These are phyloP conservation scores for Parsonsia alboflavescens DNA, from an alignment of 257 asterid species.

Conservation along the genomic window DNA sequence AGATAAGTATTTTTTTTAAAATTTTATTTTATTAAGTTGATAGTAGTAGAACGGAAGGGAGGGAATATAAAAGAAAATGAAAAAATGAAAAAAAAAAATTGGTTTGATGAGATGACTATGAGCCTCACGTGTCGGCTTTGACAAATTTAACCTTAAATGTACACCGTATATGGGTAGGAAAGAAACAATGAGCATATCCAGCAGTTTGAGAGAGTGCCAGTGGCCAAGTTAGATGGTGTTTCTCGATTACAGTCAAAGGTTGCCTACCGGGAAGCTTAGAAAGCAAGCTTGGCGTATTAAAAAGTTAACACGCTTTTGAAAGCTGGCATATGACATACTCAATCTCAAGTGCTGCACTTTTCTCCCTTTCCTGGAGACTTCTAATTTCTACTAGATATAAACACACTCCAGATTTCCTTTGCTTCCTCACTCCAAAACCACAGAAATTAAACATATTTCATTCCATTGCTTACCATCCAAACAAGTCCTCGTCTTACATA, in stretches of 20 bases:
- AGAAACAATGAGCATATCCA: too few relatives aligned
- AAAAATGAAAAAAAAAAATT: neutral
- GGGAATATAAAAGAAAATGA: neutral
- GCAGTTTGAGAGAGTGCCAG: neutral
- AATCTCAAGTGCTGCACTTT: neutral
- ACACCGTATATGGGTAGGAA: neutral
- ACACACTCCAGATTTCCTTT: neutral
- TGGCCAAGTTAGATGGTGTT: neutral
- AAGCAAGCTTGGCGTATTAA: neutral
- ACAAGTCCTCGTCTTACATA: neutral
- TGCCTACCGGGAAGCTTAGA: neutral
- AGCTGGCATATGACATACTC: neutral
- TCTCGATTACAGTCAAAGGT: neutral
- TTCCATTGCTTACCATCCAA: neutral
- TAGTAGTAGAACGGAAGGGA: too few relatives aligned
- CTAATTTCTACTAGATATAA: neutral
- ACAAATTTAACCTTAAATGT: neutral
- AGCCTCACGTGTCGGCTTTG: neutral
- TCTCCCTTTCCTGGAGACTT: neutral
- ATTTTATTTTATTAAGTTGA: too few relatives aligned
- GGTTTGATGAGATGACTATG: neutral
- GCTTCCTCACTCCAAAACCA: slow-evolving; percentile 1
- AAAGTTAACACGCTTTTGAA: neutral
- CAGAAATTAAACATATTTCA: neutral
- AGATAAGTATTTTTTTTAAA: too few relatives aligned